Percentiles rank a stretch among this genome's conserved stretches.
phyloP scores from a whole-genome alignment of 2,329 filamentous ascomycete species.

The Rhinocladiella mackenziei region DNA sequence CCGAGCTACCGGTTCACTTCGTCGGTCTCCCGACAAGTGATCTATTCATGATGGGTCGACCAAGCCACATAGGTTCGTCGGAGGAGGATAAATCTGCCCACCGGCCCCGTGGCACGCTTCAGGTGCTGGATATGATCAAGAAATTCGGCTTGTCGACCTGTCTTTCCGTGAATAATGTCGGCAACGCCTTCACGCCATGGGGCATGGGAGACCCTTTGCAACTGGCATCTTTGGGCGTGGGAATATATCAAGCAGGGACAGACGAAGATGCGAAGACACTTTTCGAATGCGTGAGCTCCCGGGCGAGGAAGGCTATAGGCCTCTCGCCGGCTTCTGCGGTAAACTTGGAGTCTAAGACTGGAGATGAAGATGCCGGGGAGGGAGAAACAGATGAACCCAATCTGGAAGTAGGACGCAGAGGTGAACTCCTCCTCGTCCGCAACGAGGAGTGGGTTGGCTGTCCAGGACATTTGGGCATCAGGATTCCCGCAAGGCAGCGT shows the following conservation, averaged over 20 bases:
- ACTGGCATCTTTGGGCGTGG: slow-evolving; percentile 60
- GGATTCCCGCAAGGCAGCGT: slow-evolving; percentile 27
- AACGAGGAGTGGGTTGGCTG: slow-evolving; percentile 35
- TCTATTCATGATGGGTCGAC: slow-evolving; percentile 65
- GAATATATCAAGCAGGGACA: slow-evolving; percentile 64
- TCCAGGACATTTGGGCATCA: slow-evolving; percentile 23
- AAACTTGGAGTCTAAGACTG: slow-evolving; percentile 11
- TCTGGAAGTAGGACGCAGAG: slow-evolving; percentile 16
- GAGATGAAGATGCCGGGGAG: slow-evolving; percentile 22
- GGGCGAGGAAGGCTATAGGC: slow-evolving; percentile 38
- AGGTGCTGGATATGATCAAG: slow-evolving; percentile 58
- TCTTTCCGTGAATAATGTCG: slow-evolving; percentile 67
- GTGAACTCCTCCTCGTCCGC: slow-evolving; percentile 26
- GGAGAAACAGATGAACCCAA: slow-evolving; percentile 24
- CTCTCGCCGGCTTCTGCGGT: not conserved
- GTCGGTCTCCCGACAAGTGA: slow-evolving; percentile 68
- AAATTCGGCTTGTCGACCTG: slow-evolving; percentile 56
- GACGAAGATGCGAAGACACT: slow-evolving; percentile 55
- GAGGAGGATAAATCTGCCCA: slow-evolving; percentile 28
- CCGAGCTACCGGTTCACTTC: slow-evolving; percentile 58
- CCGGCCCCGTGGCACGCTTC: slow-evolving; percentile 57
- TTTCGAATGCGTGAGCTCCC: slow-evolving; percentile 51
- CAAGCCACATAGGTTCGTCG: too few species aligned
- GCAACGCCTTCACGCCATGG: slow-evolving; percentile 70
- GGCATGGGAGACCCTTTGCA: slow-evolving; percentile 63